Base-by-base conservation (phyloP, 129 eudicot species). In the Tanacetum coccineum region DNA sequence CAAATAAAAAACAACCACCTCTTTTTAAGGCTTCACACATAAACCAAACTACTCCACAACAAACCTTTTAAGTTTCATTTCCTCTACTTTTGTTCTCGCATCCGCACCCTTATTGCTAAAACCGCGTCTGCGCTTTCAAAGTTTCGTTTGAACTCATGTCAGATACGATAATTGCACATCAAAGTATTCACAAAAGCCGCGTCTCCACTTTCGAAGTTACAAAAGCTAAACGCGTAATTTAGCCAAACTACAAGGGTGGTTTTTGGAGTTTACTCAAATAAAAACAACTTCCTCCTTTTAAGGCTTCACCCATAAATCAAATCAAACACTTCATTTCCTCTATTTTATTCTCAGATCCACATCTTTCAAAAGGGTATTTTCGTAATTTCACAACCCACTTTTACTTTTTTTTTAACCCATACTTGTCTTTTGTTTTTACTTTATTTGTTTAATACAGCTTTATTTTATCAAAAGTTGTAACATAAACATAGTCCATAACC, bases 21-120 rank as follows among this genome's bases (percentile, higher is more conserved):
- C 70, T 67, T 78, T 66, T 78, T 67, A 78, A 60, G 64, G 64
- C 48, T 70, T 40, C 73, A 74, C 76, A 69, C 77, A 64, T 81
- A 46, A 75, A 59, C 30, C 30, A 26, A 26, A 26, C 30, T 26
- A 26, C 30, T 26, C 30, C 30, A 2, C 30, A 26, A 26, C 30
- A 26, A 26, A 3, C 30, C 3, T n/a, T n/a, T n/a, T n/a, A n/a
- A n/a, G n/a, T 26, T 26, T 26, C 30, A 26, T 26, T 26, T 26
- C 30, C 2, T 26, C 4, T 26, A 26, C 3, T 26, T 26, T 25
- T 25, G 3, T 26, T 26, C 3, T 26, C 30, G 0, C 0, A 26
- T 2, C 30, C 3, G 3, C 30, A 3, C 3, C 3, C 30, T 26
- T 26, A 4, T 26, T 26, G 30, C 30, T 26, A 26, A 26, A 26